phyloP scores from a whole-genome alignment of 345 rosid species.

The Eucalyptus marginata region DNA sequence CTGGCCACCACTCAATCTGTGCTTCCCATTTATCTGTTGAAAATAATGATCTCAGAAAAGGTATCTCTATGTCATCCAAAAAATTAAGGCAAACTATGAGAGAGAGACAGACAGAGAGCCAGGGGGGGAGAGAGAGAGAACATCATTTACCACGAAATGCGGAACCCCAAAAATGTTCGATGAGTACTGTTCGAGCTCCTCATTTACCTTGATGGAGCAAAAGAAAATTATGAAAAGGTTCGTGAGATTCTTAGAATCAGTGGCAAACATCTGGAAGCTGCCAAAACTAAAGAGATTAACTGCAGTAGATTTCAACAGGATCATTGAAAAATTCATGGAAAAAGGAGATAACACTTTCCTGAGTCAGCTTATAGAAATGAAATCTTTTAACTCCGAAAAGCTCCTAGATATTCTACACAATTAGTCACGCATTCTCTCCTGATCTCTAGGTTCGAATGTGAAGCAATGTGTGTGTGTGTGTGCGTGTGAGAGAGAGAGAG shows the following conservation, averaged over 20 bases:
- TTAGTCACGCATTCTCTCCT: background rate
- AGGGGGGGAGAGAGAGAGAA: too few relatives aligned
- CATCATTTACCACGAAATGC: slow-evolving; percentile 44
- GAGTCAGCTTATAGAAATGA: background rate
- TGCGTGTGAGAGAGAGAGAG: background rate
- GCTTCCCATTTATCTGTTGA: slow-evolving; percentile 75
- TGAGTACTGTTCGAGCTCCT: slow-evolving; percentile 60
- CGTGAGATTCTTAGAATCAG: background rate
- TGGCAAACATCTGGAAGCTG: background rate
- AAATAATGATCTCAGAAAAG: background rate
- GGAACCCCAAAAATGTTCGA: slow-evolving; percentile 63
- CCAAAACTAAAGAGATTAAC: background rate
- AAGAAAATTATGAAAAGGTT: background rate
- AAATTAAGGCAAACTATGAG: background rate
- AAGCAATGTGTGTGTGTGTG: background rate
- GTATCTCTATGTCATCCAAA: background rate
- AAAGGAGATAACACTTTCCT: background rate
- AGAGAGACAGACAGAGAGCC: too few relatives aligned
- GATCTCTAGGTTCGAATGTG: background rate
- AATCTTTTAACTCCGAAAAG: background rate
- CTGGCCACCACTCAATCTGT: slow-evolving; percentile 67
- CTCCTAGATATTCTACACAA: background rate
- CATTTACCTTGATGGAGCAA: slow-evolving; percentile 39
- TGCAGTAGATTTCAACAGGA: background rate
- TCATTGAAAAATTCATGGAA: background rate